phyloP scores from a whole-genome alignment of 2,329 filamentous ascomycete genomes.

The Arthrobotrys sinensis region DNA sequence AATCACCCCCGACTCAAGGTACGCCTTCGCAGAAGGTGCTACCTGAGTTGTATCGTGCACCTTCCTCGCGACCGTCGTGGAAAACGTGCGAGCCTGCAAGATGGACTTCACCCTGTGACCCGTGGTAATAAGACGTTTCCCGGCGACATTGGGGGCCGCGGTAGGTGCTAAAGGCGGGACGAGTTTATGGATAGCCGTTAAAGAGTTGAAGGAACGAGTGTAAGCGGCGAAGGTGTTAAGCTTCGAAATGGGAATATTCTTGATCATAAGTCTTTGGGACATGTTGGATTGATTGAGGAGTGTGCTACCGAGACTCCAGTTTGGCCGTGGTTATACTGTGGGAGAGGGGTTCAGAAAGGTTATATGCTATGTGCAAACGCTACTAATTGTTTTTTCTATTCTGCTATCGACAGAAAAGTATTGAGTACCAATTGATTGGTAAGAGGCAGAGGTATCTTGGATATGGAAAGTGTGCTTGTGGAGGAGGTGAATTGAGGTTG shows the following conservation, averaged over 20 bases:
- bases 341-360: slow-evolving; percentile 23
- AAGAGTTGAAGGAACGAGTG: slow-evolving; percentile 58
- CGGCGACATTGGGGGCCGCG: slow-evolving; percentile 57
- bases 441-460: slow-evolving; percentile 1
- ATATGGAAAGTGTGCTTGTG: not conserved
- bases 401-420: slow-evolving; percentile 9
- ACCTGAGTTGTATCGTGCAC: slow-evolving; percentile 54
- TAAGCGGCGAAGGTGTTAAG: slow-evolving; percentile 61
- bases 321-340: not conserved
- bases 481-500: slow-evolving; percentile 13
- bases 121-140: slow-evolving; percentile 43
- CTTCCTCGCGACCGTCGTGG: slow-evolving; percentile 60
- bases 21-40: slow-evolving; percentile 76
- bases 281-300: slow-evolving; percentile 34
- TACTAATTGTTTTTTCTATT: not conserved
- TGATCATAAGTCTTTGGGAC: slow-evolving; percentile 59
- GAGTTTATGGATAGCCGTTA: slow-evolving; percentile 59
- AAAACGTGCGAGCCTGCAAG: slow-evolving; percentile 61
- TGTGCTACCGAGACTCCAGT: slow-evolving; percentile 56
- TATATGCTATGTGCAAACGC: slow-evolving; percentile 7
- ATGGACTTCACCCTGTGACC: slow-evolving; percentile 53
- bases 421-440: slow-evolving; percentile 26
- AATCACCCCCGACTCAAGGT: slow-evolving; percentile 88
- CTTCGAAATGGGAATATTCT: slow-evolving; percentile 59
- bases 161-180: slow-evolving; percentile 60